These are phyloP conservation scores for Curvularia spicifera DNA, from an alignment of 2,329 filamentous ascomycete species.

Conservation along the genomic window DNA sequence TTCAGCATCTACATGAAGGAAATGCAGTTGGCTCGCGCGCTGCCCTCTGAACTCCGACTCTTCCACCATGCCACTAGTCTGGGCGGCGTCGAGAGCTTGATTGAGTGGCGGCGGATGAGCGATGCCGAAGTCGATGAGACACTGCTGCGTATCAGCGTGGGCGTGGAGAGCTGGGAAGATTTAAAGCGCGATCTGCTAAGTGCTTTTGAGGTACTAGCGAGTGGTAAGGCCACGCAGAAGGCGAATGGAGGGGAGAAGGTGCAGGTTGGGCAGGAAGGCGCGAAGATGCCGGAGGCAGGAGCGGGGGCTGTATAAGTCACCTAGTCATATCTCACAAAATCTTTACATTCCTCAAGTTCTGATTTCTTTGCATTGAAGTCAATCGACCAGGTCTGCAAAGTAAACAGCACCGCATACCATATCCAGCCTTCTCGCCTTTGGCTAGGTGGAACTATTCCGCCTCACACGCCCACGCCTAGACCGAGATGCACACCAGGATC, in stretches of 20 bases:
- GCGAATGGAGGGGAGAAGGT: conserved; percentile 14
- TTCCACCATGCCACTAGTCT: conserved; percentile 96
- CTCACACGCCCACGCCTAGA: background rate
- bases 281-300: conserved; percentile 25
- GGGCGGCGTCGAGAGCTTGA: conserved; percentile 91
- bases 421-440: background rate
- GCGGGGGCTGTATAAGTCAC: conserved; percentile 27
- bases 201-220: conserved; percentile 35
- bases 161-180: conserved; percentile 87
- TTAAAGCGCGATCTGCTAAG: conserved; percentile 71
- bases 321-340: background rate
- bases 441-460: background rate
- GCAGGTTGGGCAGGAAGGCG: conserved; percentile 32
- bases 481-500: background rate
- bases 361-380: background rate
- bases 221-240: conserved; percentile 2
- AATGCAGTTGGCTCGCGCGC: conserved; percentile 64
- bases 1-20: conserved; percentile 75
- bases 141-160: conserved; percentile 81
- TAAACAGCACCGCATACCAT: background rate
- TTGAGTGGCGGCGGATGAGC: conserved; percentile 94
- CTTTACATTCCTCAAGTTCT: background rate
- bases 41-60: conserved; percentile 79
- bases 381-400: background rate
- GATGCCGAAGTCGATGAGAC: conserved; percentile 74